Conservation (phyloP, 371 early-diverging fungal genomes). For the Mortierella sp. region DNA sequence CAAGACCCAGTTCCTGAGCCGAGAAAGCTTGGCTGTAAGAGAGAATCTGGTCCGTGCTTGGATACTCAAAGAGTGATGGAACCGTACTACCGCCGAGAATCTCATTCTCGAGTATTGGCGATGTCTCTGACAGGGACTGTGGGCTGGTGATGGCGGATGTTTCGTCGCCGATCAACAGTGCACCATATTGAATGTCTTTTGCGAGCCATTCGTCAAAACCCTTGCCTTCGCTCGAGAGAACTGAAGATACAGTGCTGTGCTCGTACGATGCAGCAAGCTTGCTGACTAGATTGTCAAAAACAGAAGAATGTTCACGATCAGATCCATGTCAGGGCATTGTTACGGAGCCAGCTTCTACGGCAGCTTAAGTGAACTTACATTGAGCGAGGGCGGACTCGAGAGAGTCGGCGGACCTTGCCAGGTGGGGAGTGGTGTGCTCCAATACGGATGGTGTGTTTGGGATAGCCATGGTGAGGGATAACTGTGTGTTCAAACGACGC, state of each 20-base stretch:
- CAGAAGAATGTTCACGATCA: background rate
- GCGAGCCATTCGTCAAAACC: conserved; percentile 49
- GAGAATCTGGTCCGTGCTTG: background rate
- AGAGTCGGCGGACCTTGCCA: conserved; percentile 31
- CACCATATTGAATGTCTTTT: conserved; percentile 21
- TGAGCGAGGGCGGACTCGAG: conserved; percentile 47
- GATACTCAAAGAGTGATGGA: conserved; percentile 19
- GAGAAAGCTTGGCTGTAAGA: background rate
- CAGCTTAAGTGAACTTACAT: conserved; percentile 19
- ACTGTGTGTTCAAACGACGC: conserved; percentile 6
- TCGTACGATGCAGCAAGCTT: conserved; percentile 41
- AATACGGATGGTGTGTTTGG: conserved; percentile 19
- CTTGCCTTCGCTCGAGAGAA: conserved; percentile 13
- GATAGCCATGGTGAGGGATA: conserved; percentile 15
- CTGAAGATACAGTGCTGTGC: background rate
- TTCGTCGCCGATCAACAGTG: conserved; percentile 18
- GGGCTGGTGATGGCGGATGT: conserved; percentile 17
- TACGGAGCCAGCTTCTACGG: no score
- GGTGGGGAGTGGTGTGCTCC: conserved; percentile 16
- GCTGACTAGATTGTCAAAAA: conserved; percentile 16
- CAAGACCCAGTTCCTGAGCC: conserved; percentile 2
- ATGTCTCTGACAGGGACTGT: conserved; percentile 5
- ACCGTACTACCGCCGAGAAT: background rate
- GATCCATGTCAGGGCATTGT: background rate
- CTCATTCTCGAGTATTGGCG: conserved; percentile 22